Evolutionary conservation across 2,329 filamentous ascomycete species (phyloP), one percentile per base, ranked within the genome.

Genomic region (Grosmannia huntii): DNA sequence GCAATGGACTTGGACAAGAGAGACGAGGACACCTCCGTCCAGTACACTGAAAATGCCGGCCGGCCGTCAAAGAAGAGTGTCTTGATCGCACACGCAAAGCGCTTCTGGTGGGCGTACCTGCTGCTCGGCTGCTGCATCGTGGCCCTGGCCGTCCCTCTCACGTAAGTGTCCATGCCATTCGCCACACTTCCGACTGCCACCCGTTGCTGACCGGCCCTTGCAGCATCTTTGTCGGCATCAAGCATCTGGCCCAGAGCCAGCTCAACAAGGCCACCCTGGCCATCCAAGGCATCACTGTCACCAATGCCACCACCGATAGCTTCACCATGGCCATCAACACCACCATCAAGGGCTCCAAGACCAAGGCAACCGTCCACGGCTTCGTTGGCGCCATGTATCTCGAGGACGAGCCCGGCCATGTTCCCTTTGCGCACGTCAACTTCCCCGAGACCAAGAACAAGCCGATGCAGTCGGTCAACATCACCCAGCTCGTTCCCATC

Each of bases 81-180:
- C 27, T 21, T 57, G 48, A 21, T 38, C 6, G 41, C 7, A 12
- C 79, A 82, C 66, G 77, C 76, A 67, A 75, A 70, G 65, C 75
- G 72, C 63, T 84, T 78, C 64, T 86, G 83, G 83, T 86, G 83
- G 82, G 65, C 75, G 62, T 75, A 83, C 64, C 67, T 84, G 60
- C 70, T 85, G 59, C 66, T 74, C 19, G 67, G 82, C 56, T 66
- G 77, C 59, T 63, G 75, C 60, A 68, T 82, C 51, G 67, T 78
- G 50, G 73, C 82, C 38, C 68, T 86, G 16, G 71, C 83, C 44
- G 76, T 86, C 21, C 73, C 80, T 46, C 71, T 83, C 46, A 68
- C 85, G 83, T 85, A 73, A 78, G 81, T 77, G n/a, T n/a, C n/a
- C n/a, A n/a, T n/a, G n/a, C 36, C 10, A 5, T 41, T 31, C 19